Percentiles rank a stretch among this genome's conserved stretches.
These are phyloP conservation scores for Hygrophorus russula DNA, from an alignment of 768 basidiomycete species.

Conservation along the genomic window DNA sequence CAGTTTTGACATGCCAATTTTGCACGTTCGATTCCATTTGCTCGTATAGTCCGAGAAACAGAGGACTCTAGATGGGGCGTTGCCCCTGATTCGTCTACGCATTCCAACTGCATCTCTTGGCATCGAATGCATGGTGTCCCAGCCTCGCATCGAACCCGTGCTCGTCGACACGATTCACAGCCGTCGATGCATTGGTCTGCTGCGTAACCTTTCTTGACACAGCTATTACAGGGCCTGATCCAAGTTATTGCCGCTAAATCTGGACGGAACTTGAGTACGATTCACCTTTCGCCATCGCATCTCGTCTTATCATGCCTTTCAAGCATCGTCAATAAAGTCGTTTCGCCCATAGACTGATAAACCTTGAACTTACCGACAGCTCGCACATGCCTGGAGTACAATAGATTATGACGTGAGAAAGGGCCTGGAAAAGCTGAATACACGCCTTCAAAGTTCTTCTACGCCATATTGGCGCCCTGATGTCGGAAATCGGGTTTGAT, in stretches of 20 bases:
- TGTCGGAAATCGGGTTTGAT: conserved; percentile 40
- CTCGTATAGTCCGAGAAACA: conserved; percentile 16
- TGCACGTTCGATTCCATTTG: conserved; percentile 33
- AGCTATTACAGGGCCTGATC: conserved; percentile 46
- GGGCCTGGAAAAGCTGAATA: conserved; percentile 8
- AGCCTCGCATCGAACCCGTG: conserved; percentile 42
- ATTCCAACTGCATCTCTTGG: conserved; percentile 37
- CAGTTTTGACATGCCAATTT: conserved; percentile 52
- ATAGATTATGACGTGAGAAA: conserved; percentile 7
- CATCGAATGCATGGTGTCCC: conserved; percentile 43
- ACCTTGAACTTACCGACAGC: conserved; percentile 37
- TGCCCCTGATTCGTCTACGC: conserved; percentile 29
- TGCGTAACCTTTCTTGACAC: conserved; percentile 41
- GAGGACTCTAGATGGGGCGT: conserved; percentile 14
- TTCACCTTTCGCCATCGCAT: conserved; percentile 44
- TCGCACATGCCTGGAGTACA: conserved; percentile 40
- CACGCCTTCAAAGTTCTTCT: conserved; percentile 41
- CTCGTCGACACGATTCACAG: conserved; percentile 48
- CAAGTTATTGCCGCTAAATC: neutral
- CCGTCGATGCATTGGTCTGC: conserved; percentile 49
- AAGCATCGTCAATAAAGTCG: conserved; percentile 4
- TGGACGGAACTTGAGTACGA: conserved; percentile 1
- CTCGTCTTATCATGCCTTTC: conserved; percentile 50
- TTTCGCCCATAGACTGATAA: conserved; percentile 5
- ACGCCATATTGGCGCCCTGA: conserved; percentile 33